Evolutionary conservation across 179 eudicot species (phyloP).

Genomic region (Patellifolia procumbens): DNA sequence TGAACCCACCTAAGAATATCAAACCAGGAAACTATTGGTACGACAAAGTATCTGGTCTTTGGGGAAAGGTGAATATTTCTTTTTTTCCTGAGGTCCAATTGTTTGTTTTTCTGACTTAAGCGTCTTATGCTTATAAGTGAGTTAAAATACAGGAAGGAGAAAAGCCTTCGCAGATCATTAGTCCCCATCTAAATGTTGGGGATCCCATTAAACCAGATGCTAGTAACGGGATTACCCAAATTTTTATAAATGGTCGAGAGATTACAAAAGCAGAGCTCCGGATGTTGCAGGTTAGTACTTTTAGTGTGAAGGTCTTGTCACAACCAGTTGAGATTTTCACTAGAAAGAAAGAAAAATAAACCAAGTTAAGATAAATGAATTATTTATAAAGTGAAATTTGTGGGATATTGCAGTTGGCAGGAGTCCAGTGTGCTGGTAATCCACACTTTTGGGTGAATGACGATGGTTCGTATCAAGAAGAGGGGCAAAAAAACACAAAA

Average conservation of each 20-base stretch:
- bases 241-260: conserved; percentile 96
- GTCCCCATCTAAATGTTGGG: conserved; percentile 89
- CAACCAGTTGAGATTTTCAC: background rate
- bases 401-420: conserved; percentile 71
- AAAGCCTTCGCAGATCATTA: conserved; percentile 86
- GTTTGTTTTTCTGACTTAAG: conserved; percentile 12
- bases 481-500: conserved; percentile 96
- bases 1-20: conserved; percentile 86
- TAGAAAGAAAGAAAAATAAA: too few species aligned
- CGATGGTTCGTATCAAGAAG: conserved; percentile 99
- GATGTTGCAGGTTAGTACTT: conserved; percentile 78
- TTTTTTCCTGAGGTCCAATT: conserved; percentile 5
- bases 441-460: conserved; percentile 99
- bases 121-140: conserved; percentile 17
- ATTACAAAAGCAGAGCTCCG: conserved; percentile 94
- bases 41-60: conserved; percentile 98
- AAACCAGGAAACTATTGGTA: conserved; percentile 98
- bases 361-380: conserved; percentile 7
- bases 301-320: conserved; percentile 5
- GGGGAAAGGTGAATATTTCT: conserved; percentile 87
- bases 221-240: conserved; percentile 91
- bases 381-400: conserved; percentile 4
- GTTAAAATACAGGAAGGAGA: conserved; percentile 77
- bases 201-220: conserved; percentile 79
- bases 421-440: conserved; percentile 99